Percentiles rank a stretch among this genome's conserved stretches.
These are phyloP conservation scores for Penicillium sp. DNA, from an alignment of 2,329 filamentous ascomycete species.

Conservation along the genomic window DNA sequence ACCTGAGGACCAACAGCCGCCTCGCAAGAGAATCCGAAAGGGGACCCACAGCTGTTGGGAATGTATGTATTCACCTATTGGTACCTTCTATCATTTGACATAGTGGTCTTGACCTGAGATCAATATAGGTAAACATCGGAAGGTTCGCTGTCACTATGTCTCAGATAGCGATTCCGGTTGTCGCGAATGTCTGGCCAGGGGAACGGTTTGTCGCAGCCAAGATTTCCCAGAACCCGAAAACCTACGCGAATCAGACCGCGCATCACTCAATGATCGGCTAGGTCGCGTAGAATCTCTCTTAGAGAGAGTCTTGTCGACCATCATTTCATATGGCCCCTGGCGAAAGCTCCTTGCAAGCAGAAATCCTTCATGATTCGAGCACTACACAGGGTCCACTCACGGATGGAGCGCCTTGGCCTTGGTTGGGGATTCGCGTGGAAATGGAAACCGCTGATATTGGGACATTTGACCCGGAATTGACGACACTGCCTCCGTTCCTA, in stretches of 20 bases:
- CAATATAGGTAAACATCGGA: slow-evolving; percentile 14
- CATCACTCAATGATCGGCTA: slow-evolving; percentile 10
- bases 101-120: too few species aligned
- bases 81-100: too few species aligned
- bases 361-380: too few species aligned
- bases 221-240: slow-evolving; percentile 14
- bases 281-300: slow-evolving; percentile 10
- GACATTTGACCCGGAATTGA: too few species aligned
- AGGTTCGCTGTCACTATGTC: slow-evolving; percentile 13
- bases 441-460: too few species aligned
- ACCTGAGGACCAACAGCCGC: slow-evolving; percentile 5
- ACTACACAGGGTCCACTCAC: too few species aligned
- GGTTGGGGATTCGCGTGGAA: too few species aligned
- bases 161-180: slow-evolving; percentile 10
- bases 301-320: slow-evolving; percentile 2
- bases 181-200: slow-evolving; percentile 10
- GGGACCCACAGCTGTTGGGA: slow-evolving; percentile 19
- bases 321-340: too few species aligned
- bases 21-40: slow-evolving; percentile 17
- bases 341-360: too few species aligned
- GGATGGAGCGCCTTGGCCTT: too few species aligned
- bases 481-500: too few species aligned
- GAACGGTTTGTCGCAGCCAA: slow-evolving; percentile 12
- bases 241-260: slow-evolving; percentile 8
- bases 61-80: slow-evolving; percentile 5